A percentile compares a stretch with the other conserved stretches of the same genome.
Evolutionary conservation across 495 filamentous ascomycete species (phyloP).

Genomic region (Hypoxylon fragiforme): DNA sequence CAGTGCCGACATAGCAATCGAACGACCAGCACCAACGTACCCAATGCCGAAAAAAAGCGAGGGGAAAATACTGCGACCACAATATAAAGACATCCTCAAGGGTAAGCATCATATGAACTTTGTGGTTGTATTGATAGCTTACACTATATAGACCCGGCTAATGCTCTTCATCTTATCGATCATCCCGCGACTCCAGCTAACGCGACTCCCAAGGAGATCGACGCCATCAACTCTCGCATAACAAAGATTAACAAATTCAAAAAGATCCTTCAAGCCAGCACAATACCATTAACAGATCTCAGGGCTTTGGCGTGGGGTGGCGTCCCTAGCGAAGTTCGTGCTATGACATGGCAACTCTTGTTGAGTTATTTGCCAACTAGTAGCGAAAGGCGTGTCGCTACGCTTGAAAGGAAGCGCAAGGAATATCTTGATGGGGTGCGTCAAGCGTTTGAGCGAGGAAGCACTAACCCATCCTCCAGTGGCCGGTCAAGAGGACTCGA

Average conservation of each 20-base stretch:
- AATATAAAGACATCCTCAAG: conserved; percentile 94
- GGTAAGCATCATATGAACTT: conserved; percentile 46
- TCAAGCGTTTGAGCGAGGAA: conserved; percentile 85
- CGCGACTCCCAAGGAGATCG: conserved; percentile 80
- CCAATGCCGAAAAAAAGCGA: conserved; percentile 84
- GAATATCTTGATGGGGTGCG: conserved; percentile 96
- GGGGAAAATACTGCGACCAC: conserved; percentile 91
- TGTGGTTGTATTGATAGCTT: conserved; percentile 6
- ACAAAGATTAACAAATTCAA: conserved; percentile 99
- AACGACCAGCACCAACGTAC: conserved; percentile 84
- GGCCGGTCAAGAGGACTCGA: conserved; percentile 77
- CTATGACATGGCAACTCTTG: conserved; percentile 97
- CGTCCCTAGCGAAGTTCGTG: conserved; percentile 89
- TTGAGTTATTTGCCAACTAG: conserved; percentile 95
- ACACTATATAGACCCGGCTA: conserved; percentile 75
- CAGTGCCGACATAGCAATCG: conserved; percentile 88
- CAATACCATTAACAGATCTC: conserved; percentile 81
- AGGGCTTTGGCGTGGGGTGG: conserved; percentile 89
- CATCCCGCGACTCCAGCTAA: conserved; percentile 75
- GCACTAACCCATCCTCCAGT: conserved; percentile 33
- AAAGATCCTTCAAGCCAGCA: conserved; percentile 85
- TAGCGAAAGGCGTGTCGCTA: conserved; percentile 85
- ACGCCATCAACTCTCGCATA: conserved; percentile 84
- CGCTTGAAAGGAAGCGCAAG: conserved; percentile 91
- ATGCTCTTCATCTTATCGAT: conserved; percentile 90